Evolutionary conservation across 2,329 filamentous ascomycete species (phyloP), one percentile per base, ranked within the genome.

Genomic region (Cladosporium sp.): DNA sequence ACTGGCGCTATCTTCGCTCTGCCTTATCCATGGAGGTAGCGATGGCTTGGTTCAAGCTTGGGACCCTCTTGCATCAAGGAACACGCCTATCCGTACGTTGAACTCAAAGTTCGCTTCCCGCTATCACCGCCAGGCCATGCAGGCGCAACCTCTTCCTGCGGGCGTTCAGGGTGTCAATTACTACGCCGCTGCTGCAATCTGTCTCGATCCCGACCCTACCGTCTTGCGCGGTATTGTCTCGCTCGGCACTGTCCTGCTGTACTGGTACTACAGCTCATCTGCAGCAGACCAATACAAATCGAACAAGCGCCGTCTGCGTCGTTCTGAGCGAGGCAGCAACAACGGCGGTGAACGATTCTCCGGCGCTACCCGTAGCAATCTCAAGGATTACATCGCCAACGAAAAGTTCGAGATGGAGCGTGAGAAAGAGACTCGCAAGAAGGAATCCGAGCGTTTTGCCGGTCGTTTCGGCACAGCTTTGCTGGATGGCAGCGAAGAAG

Each of bases 11-110:
- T 89, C 90, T 1, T 87, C 89, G 1, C 75, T 98, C 13, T 95
- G 95, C 65, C 72, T 98, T 13, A 87, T 97, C 6, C 89, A 95
- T 67, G 93, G 93, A 46, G 93, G 93, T 22, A 95, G 87, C 60
- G 93, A 98, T 70, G 92, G 93, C 1, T 80, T 97, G 3, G 92
- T 95, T 4, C 93, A 97, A 68, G 88, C 90, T 5, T 98, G 93
- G 93, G 93, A 98, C 72, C 88, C 87, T n/a, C 75, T 98, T 43
- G 89, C 85, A 1, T 97, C 92, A 2, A 86, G 80, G 0, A 71
- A 78, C 14, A 83, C 85, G 16, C 89, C 93, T 0, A 80, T 97
- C 48, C 83, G 90, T 37, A 97, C 90, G 0, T 76, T 98, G 50
- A 91, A 95, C 65, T 89, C 89, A 2, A 84, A 87, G 11, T 90